Percentiles rank a stretch among this genome's conserved stretches.
These are phyloP conservation scores for Pholiota microspora DNA, from an alignment of 768 basidiomycete genomes.

Conservation along the genomic window DNA sequence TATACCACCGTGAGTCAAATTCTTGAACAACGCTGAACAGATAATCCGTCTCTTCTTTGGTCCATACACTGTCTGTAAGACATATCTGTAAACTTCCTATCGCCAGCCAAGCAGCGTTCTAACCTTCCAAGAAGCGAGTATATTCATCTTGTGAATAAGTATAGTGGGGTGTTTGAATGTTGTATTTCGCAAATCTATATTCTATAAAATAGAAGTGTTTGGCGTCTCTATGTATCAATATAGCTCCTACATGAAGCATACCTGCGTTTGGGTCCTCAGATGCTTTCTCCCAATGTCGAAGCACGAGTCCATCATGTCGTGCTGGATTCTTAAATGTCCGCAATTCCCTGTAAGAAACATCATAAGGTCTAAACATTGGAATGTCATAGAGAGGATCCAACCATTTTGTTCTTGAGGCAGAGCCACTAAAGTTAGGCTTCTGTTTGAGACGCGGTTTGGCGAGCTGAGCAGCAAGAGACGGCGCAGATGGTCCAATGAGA, in stretches of 20 bases:
- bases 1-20: constrained; percentile 87
- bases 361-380: neutral
- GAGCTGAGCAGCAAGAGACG: constrained; percentile 76
- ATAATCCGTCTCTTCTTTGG: constrained; percentile 92
- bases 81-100: neutral
- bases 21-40: constrained; percentile 77
- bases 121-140: constrained; percentile 71
- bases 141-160: constrained; percentile 89
- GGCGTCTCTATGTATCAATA: neutral
- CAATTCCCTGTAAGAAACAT: constrained; percentile 61
- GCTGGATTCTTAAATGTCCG: constrained; percentile 70
- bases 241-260: constrained; percentile 26
- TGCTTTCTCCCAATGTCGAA: constrained; percentile 83
- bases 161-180: constrained; percentile 61
- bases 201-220: constrained; percentile 37
- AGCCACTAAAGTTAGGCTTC: constrained; percentile 71
- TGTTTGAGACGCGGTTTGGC: constrained; percentile 85
- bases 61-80: constrained; percentile 74
- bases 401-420: constrained; percentile 66
- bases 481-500: constrained; percentile 92
- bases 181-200: constrained; percentile 84
- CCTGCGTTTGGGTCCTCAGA: constrained; percentile 53
- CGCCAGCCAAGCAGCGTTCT: neutral
- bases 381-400: constrained; percentile 24
- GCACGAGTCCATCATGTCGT: constrained; percentile 63